phyloP scores from a whole-genome alignment of 108 stramenopile genomes.

The Stephanodiscus minutulus region DNA sequence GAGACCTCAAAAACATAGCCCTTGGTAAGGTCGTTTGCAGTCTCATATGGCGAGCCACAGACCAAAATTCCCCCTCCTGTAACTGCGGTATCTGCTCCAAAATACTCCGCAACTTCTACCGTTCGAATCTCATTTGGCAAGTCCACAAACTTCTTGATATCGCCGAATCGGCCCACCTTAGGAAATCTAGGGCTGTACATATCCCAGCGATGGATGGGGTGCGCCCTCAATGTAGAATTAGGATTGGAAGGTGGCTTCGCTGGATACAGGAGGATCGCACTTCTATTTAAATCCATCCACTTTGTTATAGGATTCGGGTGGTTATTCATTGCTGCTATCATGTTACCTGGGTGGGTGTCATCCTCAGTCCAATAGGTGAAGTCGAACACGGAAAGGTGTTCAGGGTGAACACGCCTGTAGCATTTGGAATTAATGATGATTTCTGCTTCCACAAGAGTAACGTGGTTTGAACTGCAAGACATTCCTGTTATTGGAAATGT shows the following conservation, averaged over 20 bases:
- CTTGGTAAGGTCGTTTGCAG: constrained; percentile 50
- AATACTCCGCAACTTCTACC: constrained; percentile 40
- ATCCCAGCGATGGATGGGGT: constrained; percentile 44
- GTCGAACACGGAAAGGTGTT: constrained; percentile 48
- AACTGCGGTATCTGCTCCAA: constrained; percentile 32
- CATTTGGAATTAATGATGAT: constrained; percentile 28
- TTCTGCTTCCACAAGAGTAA: constrained; percentile 21
- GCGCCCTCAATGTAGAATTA: constrained; percentile 21
- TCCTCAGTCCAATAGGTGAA: constrained; percentile 42
- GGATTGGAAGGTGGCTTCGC: constrained; percentile 7
- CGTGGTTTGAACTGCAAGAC: constrained; percentile 17
- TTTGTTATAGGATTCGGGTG: constrained; percentile 49
- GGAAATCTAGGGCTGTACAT: constrained; percentile 29
- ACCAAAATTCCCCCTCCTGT: constrained; percentile 39
- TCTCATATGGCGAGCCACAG: constrained; percentile 71
- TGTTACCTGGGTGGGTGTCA: constrained; percentile 46
- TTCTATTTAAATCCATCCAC: constrained; percentile 39
- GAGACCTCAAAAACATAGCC: constrained; percentile 28
- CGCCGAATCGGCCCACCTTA: constrained; percentile 39
- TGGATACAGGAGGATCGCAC: constrained; percentile 17
- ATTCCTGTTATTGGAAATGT: constrained; percentile 29
- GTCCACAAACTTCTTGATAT: constrained; percentile 33
- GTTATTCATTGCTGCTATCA: constrained; percentile 33
- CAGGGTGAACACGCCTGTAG: constrained; percentile 42
- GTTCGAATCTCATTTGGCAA: constrained; percentile 41